These are phyloP conservation scores for Candida sp. DNA, from an alignment of 1,139 yeast genomes.

Conservation along the genomic window DNA sequence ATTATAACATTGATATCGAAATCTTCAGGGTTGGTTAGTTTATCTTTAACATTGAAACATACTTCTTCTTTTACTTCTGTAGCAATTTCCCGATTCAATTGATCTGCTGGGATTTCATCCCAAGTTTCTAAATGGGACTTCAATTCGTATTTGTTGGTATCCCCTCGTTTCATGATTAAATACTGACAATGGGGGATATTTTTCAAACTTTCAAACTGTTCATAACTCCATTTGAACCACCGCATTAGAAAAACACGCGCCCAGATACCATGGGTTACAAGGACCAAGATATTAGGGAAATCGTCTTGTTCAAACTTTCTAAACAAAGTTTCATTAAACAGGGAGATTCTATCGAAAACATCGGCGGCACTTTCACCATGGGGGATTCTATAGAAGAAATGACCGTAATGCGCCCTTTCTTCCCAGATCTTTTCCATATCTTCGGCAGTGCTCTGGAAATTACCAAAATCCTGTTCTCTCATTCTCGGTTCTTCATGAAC, in stretches of 20 bases:
- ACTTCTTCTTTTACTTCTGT: conserved; percentile 43
- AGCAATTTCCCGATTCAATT: conserved; percentile 32
- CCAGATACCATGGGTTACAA: conserved; percentile 94
- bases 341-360: conserved; percentile 85
- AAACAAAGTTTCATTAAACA: conserved; percentile 82
- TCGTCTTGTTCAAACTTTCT: conserved; percentile 68
- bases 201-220: conserved; percentile 76
- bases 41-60: conserved; percentile 37
- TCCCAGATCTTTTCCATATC: conserved; percentile 80
- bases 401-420: conserved; percentile 86
- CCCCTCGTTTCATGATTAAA: conserved; percentile 64
- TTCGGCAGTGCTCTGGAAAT: conserved; percentile 74
- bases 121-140: conserved; percentile 57
- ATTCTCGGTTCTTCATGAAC: conserved; percentile 84
- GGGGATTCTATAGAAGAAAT: conserved; percentile 87
- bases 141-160: conserved; percentile 43
- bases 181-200: conserved; percentile 86
- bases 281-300: conserved; percentile 71
- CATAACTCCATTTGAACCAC: conserved; percentile 92
- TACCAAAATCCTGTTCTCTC: conserved; percentile 94
- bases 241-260: conserved; percentile 89
- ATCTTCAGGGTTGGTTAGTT: conserved; percentile 34
- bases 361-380: conserved; percentile 96
- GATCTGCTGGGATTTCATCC: conserved; percentile 50
- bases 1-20: conserved; percentile 40